Base-by-base conservation (phyloP, 2,329 filamentous ascomycete species). In the Alternaria infectoria region DNA sequence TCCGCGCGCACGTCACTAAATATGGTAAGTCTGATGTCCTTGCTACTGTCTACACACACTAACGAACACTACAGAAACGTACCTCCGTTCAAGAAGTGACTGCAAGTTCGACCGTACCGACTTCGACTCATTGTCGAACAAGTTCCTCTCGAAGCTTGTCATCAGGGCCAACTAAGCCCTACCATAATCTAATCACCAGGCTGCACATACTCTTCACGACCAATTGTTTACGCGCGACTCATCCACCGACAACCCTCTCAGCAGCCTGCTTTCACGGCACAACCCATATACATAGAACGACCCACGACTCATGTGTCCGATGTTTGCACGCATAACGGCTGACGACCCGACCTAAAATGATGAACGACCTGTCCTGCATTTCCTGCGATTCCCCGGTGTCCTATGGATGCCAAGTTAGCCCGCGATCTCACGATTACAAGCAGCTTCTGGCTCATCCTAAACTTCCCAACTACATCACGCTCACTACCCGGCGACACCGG, bases 61-160 rank as follows among this genome's bases (percentile, higher is more conserved):
- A 81, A 89, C 69, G 17, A 67, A n/a, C 9, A 40, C 25, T 66
- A 46, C 83, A 97, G 94, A 97, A 83, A 85, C 88, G 59, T 98
- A 97, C 81, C 87, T 98, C 65, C 90, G 93, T 75, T 89, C 89
- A 65, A 92, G 95, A 72, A 87, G 88, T 71, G 89, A 90, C 62
- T 89, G 91, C 75, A 93, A 91, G 81, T 98, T 97, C 81, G 91
- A 97, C 83, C 90, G 92, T 72, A 88, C 91, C 74, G 93, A 98
- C 84, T 98, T 97, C 78, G 95, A 98, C 84, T 96, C 90, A 65
- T 83, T 98, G 78, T 97, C 94, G 57, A 97, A 97, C 86, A 98
- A 97, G 85, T 97, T 98, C 85, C 84, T 97, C 72, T 96, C 94
- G 40, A 96, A 96, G 83, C 88, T 98, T 76, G 94, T 97, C 79